These are phyloP conservation scores for Verbena officinalis DNA, from an alignment of 257 asterid species.

Conservation along the genomic window DNA sequence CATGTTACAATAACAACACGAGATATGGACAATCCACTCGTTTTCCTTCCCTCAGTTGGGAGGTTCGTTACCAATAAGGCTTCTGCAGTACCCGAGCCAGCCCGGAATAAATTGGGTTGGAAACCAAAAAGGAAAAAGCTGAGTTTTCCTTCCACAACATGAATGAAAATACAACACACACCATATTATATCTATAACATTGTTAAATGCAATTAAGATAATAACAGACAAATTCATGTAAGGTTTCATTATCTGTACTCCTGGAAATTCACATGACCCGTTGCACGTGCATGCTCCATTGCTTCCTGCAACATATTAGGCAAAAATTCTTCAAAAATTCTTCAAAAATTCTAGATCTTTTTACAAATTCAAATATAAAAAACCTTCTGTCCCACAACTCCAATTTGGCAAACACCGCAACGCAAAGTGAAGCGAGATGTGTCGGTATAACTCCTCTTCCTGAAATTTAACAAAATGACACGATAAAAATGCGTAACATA, in stretches of 20 bases:
- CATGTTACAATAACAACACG: conserved; percentile 28
- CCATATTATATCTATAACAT: not conserved
- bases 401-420: conserved; percentile 93
- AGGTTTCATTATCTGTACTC: conserved; percentile 58
- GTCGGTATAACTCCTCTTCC: conserved; percentile 92
- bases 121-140: no score
- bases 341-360: no score
- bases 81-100: no score
- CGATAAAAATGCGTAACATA: not conserved
- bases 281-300: conserved; percentile 84
- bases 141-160: not conserved
- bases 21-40: not conserved
- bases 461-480: conserved; percentile 25
- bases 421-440: conserved; percentile 92
- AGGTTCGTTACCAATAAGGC: no score
- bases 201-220: not conserved
- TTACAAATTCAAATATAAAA: no score
- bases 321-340: not conserved
- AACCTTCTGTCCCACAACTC: conserved; percentile 92
- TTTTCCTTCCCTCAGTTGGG: no score
- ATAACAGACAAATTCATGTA: not conserved
- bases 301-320: conserved; percentile 69
- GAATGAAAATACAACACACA: not conserved
- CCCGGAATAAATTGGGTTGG: no score
- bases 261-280: conserved; percentile 96